Base-by-base conservation (phyloP, 2,329 filamentous ascomycete species). In the Beauveria brongniartii region DNA sequence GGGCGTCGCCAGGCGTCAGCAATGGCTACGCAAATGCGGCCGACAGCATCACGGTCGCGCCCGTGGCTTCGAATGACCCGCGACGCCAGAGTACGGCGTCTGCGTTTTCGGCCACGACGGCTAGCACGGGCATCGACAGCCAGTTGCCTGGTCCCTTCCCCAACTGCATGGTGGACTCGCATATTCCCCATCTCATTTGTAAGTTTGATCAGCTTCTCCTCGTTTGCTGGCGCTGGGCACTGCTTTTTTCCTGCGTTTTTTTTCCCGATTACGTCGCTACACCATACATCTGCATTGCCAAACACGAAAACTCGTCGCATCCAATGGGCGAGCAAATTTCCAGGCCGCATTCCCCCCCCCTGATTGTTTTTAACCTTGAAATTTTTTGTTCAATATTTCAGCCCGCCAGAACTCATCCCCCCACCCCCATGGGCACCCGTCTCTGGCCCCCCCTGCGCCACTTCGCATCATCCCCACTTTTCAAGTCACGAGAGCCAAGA, bases 131-230 rank as follows among this genome's bases (percentile, higher is more conserved):
- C 64, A 71, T 70, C 63, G 66, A 72, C 53, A 68, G 68, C 12
- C 65, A 64, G 37, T 64, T 65, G 47, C 62, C 64, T 44, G 69
- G 68, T 48, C 64, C 70, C 37, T 48, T 62, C 24, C 65, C 66
- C 64, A 69, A 66, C 64, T 67, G 67, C 41, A 67, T 64, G 53
- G 65, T 72, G 52, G 76, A 80, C 47, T 73, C 72, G 68, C 79
- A 80, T 65, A 73, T 77, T 61, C 75, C 78, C 65, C 77, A 79
- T 69, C 72, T 78, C 67, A 72, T 58, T 51, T 58, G 55, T 44
- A 61, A 30, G 26, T 54, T 43, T 44, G 20, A 10, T 28, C 12
- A n/a, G 18, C 43, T 51, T 50, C 14, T 62, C 30, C 65, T 63
- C 52, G 40, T 59, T 46, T 34, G 50, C 61, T 61, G 24, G 30